These are phyloP conservation scores for Colletotrichum australisinense DNA, from an alignment of 2,329 filamentous ascomycete genomes.

Conservation along the genomic window DNA sequence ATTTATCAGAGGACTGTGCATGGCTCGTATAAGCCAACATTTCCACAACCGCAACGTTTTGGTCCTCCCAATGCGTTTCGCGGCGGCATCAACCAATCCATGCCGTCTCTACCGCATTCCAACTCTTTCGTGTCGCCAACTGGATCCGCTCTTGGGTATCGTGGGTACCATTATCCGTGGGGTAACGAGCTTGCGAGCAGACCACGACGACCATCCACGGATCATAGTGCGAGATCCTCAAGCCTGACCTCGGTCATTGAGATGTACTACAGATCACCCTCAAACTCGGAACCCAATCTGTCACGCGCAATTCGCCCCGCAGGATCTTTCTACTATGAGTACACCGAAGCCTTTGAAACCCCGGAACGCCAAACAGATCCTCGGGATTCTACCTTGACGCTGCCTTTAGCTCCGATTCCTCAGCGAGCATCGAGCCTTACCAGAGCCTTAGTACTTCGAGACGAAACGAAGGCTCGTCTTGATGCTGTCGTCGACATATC, in stretches of 20 bases:
- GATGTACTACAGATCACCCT: constrained; percentile 53
- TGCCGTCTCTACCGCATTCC: constrained; percentile 48
- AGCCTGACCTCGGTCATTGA: constrained; percentile 64
- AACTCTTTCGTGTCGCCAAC: constrained; percentile 19
- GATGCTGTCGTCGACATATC: constrained; percentile 35
- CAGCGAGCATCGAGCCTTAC: constrained; percentile 39
- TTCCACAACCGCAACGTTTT: constrained; percentile 48
- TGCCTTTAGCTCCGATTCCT: constrained; percentile 47
- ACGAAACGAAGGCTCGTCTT: constrained; percentile 36
- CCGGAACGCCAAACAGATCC: constrained; percentile 33
- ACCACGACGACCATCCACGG: constrained; percentile 48
- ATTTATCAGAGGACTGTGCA: constrained; percentile 57
- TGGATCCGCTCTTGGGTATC: constrained; percentile 37
- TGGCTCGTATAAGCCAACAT: constrained; percentile 53
- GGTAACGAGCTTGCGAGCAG: constrained; percentile 43
- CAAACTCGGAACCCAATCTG: constrained; percentile 38
- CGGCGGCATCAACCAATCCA: constrained; percentile 53
- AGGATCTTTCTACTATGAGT: constrained; percentile 63
- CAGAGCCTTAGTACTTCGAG: constrained; percentile 42
- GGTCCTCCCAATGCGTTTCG: constrained; percentile 53
- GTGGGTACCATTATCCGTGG: constrained; percentile 34
- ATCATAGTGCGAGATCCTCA: constrained; percentile 54
- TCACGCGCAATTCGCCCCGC: constrained; percentile 43
- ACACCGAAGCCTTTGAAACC: constrained; percentile 61
- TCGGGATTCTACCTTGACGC: constrained; percentile 4